Conservation (phyloP, 768 basidiomycete species). For the Termitomyces eurrhizus region DNA sequence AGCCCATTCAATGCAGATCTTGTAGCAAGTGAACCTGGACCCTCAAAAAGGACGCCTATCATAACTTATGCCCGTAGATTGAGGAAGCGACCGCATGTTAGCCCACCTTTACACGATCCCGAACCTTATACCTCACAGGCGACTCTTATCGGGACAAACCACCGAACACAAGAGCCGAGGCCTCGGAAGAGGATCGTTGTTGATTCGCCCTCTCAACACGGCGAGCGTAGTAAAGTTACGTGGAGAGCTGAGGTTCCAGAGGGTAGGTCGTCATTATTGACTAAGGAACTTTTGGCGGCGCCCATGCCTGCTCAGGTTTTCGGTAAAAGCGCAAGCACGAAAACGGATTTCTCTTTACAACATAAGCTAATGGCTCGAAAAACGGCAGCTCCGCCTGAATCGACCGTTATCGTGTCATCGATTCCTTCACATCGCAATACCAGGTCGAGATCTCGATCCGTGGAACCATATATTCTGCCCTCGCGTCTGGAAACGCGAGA, state of each 20-base stretch:
- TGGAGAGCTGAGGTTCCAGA: not conserved
- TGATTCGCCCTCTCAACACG: not conserved
- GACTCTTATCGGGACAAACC: conserved; percentile 11
- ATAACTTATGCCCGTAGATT: not conserved
- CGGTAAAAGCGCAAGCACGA: not conserved
- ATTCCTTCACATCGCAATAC: conserved; percentile 30
- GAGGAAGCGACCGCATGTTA: not conserved
- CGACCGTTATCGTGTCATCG: not conserved
- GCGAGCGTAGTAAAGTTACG: not conserved
- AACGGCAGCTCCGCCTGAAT: not conserved
- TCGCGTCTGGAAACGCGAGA: not conserved
- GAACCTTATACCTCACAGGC: conserved; percentile 15
- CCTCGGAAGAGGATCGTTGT: not conserved
- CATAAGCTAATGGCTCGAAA: conserved; percentile 2
- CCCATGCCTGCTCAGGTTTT: not conserved
- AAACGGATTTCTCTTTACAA: not conserved
- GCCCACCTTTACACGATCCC: not conserved
- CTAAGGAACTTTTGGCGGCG: not conserved
- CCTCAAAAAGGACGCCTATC: not conserved
- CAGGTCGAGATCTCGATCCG: conserved; percentile 28
- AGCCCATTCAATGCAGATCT: conserved; percentile 1
- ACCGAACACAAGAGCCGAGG: not conserved
- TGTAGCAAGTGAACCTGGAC: conserved; percentile 5
- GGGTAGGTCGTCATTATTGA: not conserved
- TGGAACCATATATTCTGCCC: conserved; percentile 21